Base-by-base conservation (phyloP, 768 basidiomycete genomes). In the Russula sp. region DNA sequence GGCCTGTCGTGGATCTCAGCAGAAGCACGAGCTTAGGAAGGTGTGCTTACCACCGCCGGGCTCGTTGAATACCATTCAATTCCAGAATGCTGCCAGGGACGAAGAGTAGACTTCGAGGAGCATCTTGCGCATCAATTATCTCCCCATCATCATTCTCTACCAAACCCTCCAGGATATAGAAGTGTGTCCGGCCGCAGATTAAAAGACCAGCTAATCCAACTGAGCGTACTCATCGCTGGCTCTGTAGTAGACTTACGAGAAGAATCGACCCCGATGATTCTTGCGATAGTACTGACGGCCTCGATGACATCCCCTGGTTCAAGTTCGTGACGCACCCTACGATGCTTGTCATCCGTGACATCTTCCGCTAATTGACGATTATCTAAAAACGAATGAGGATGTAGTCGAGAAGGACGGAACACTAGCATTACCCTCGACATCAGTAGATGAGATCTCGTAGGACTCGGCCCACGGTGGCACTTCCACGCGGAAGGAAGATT, bases 261-360 rank as follows among this genome's bases (percentile, higher is more conserved):
- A 16, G 92, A 91, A 73, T 97, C 95, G 4, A 98, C 91, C 1
- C 94, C 95, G 14, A 85, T 85, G 54, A 97, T 84, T 13, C 93
- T 83, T 6, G 91, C 90, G 52, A 95, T 91, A 11, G 94, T 98
- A 57, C 82, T 82, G 7, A 91, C 85, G 14, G 85, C 91, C 66
- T 95, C 91, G 40, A 98, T 91, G 8, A 94, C 82, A 72, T 98
- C 94, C 4, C 91, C 91, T 27, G 90, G 85, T 71, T 94, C 91
- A 31, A 96, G 78, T 62, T 94, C 88, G 69, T 93, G 91, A 45
- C 92, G 81, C 7, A 97, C 85, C 59, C 91, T 78, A 18, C 94
- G 83, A 72, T 94, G 87, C 70, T 93, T 96, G 74, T 96, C 93
- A 51, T 94, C 94, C 1, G 84, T 78, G 35, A 93, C 81, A 54